Conservation (phyloP, 441 rosid genomes). For the Kokia cookei region DNA sequence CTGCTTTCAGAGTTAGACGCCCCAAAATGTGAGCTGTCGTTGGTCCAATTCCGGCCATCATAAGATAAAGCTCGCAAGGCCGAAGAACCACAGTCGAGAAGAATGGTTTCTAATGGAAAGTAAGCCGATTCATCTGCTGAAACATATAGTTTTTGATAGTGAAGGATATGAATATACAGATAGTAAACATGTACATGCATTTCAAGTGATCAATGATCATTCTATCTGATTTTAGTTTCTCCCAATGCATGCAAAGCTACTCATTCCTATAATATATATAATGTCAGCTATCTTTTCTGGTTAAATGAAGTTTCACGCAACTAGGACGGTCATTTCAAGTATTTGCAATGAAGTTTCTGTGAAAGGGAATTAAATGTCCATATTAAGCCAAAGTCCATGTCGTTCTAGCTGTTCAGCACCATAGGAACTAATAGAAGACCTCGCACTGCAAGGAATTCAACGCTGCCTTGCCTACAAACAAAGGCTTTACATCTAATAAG, state of each 20-base stretch:
- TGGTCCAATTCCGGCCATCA: not conserved
- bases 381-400: not conserved
- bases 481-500: not conserved
- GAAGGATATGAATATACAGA: not conserved
- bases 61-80: not conserved
- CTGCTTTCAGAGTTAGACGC: not conserved
- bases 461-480: not conserved
- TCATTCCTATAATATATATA: not conserved
- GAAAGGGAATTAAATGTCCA: not conserved
- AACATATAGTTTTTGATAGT: not conserved
- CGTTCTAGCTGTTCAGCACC: not conserved
- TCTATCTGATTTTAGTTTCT: not conserved
- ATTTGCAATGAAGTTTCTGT: not conserved
- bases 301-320: not conserved
- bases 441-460: not conserved
- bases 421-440: not conserved
- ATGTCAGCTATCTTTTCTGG: not conserved
- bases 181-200: not conserved
- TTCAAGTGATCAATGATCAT: not conserved
- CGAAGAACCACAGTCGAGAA: not conserved
- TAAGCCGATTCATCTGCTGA: not conserved
- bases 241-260: not conserved
- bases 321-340: not conserved
- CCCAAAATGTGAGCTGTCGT: not conserved
- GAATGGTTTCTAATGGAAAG: not conserved